phyloP scores from a whole-genome alignment of 1,139 yeast genomes.

The Candida sanyaensis region DNA sequence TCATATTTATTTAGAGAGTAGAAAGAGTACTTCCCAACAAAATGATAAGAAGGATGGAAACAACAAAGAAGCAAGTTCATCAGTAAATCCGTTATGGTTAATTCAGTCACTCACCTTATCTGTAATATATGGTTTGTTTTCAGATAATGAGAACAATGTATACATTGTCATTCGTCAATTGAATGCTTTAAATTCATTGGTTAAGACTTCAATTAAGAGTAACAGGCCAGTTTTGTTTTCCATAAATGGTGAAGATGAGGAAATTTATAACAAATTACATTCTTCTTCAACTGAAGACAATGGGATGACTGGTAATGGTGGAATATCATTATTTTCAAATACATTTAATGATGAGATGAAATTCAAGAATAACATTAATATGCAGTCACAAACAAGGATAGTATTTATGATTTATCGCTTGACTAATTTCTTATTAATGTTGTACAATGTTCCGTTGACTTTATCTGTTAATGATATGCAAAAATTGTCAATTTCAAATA shows the following conservation, averaged over 20 bases:
- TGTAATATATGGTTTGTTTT: constrained; percentile 72
- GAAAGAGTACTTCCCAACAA: constrained; percentile 40
- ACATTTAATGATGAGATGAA: constrained; percentile 28
- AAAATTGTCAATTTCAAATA: constrained; percentile 32
- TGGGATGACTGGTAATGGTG: constrained; percentile 6
- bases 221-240: constrained; percentile 31
- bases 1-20: constrained; percentile 71
- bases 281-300: constrained; percentile 5
- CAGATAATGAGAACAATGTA: constrained; percentile 65
- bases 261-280: constrained; percentile 21
- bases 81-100: constrained; percentile 65
- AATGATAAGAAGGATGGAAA: constrained; percentile 5
- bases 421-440: constrained; percentile 45
- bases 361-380: constrained; percentile 47
- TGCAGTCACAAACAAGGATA: constrained; percentile 55
- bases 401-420: constrained; percentile 47
- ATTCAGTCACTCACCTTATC: constrained; percentile 72
- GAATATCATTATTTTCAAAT: constrained; percentile 24
- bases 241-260: constrained; percentile 38
- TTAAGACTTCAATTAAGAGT: constrained; percentile 56
- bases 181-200: constrained; percentile 69
- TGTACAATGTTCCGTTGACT: constrained; percentile 50
- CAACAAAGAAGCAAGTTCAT: constrained; percentile 16
- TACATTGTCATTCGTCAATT: constrained; percentile 70
- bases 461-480: constrained; percentile 46